Evolutionary conservation across 1,139 yeast genomes (phyloP).

Genomic region (Hemisphaericaspora xylanilytica): DNA sequence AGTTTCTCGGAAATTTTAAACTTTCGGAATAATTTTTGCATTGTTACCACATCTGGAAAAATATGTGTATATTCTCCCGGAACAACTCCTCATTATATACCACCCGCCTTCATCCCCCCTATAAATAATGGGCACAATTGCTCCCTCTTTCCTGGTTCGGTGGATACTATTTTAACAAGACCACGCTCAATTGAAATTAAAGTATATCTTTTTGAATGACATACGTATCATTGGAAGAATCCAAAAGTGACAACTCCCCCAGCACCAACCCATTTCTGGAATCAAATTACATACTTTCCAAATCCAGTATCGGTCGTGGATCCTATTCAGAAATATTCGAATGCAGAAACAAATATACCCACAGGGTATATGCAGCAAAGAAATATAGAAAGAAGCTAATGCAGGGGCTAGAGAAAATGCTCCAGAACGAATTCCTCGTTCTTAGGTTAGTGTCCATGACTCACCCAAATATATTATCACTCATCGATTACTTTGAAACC

Average conservation of each 20-base stretch:
- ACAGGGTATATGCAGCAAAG: constrained; percentile 40
- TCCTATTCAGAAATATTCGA: constrained; percentile 40
- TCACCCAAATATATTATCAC: constrained; percentile 54
- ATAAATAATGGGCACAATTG: too few relatives aligned
- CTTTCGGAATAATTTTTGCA: too few relatives aligned
- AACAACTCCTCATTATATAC: too few relatives aligned
- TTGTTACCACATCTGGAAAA: too few relatives aligned
- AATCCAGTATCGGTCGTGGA: constrained; percentile 35
- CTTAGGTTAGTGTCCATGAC: constrained; percentile 45
- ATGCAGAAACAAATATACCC: constrained; percentile 33
- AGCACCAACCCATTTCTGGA: constrained; percentile 11
- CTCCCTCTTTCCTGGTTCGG: too few relatives aligned
- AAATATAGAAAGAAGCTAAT: constrained; percentile 32
- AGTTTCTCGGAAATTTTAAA: too few relatives aligned
- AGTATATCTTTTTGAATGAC: neutral
- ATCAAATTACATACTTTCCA: constrained; percentile 36
- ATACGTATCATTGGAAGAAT: neutral
- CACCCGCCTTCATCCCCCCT: neutral
- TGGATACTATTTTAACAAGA: too few relatives aligned
- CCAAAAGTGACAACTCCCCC: neutral
- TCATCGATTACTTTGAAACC: constrained; percentile 72
- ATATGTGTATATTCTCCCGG: too few relatives aligned
- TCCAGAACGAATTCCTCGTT: constrained; percentile 56
- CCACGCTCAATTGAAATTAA: too few relatives aligned
- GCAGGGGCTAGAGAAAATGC: constrained; percentile 34